Base-by-base conservation (phyloP, 805 yeast species). In the Candida taoyuanica region DNA sequence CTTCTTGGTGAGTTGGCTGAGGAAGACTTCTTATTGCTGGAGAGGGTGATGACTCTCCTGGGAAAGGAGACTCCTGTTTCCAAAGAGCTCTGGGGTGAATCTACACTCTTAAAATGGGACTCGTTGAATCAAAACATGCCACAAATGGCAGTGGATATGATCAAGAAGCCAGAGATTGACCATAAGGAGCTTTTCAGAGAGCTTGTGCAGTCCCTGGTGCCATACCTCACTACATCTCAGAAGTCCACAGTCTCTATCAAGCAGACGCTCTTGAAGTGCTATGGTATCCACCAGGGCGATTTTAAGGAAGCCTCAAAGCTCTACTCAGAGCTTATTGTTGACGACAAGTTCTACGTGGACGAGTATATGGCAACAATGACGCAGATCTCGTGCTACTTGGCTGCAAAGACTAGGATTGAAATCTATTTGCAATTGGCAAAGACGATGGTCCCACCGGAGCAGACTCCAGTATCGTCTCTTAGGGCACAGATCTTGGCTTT, bases 401-500 rank as follows among this genome's bases (percentile, higher is more conserved):
- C 73, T 3, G 63, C 67, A 21, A 54, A 55, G 17, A 51, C 57
- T 1, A 37, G 53, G 3, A 58, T 62, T n/a, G 44, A 47, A 9
- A 52, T 56, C 0, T 53, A 55, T 33, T 45, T 68, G 14, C 55
- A 56, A 17, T 55, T 69, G 9, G 74, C 74, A 1, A 65, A 70
- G 33, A 60, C 55, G 5, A 42, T 56, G 63, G 9, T 60, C 53
- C 50, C 61, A 12, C 50, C 60, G 11, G 45, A 47, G 12, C 49
- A 42, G 16, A 30, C 61, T 3, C 44, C 52, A 3, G 18, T 48
- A 7, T 59, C 62, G 24, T 50, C 64, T 4, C 40, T 72, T 6
- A 68, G 70, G 38, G 58, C 63, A 5, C 49, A 68, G 31, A 69
- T 76, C 12, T 46, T 75, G 7, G 71, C 68, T 0, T 53, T 62